These are phyloP conservation scores for Geranomyces michiganensis DNA, from an alignment of 192 early-diverging fungal genomes.

Conservation along the genomic window DNA sequence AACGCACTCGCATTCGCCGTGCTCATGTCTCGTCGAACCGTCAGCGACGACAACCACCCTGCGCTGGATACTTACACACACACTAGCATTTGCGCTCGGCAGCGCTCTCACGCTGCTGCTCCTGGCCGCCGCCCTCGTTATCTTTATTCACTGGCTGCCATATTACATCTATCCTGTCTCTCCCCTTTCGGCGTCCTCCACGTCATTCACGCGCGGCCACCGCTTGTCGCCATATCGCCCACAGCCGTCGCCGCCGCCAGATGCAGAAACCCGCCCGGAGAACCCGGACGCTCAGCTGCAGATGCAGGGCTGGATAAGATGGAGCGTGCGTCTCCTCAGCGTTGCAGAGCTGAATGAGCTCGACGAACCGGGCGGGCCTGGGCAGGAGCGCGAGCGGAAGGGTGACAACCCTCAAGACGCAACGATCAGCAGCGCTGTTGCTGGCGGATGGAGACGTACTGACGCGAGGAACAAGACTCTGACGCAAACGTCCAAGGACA, in stretches of 20 bases:
- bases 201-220: background rate
- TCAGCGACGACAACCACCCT: background rate
- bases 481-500: constrained; percentile 23
- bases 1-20: no score
- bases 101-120: background rate
- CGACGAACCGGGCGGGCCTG: background rate
- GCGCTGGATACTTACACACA: constrained; percentile 15
- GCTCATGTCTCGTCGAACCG: no score
- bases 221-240: no score
- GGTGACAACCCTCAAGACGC: background rate
- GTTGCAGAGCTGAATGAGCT: constrained; percentile 37
- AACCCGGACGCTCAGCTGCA: constrained; percentile 31
- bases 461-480: background rate
- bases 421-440: background rate
- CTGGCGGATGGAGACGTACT: background rate
- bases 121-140: background rate
- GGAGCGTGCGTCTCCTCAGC: constrained; percentile 23
- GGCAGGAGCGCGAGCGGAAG: background rate
- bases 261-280: constrained; percentile 33
- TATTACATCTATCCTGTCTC: constrained; percentile 25
- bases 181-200: background rate
- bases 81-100: constrained; percentile 19
- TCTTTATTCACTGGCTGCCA: constrained; percentile 36
- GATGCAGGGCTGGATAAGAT: constrained; percentile 44
- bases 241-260: background rate